These are phyloP conservation scores for Mycosarcoma maydis DNA, from an alignment of 1,284 basidiomycete species.

Conservation along the genomic window DNA sequence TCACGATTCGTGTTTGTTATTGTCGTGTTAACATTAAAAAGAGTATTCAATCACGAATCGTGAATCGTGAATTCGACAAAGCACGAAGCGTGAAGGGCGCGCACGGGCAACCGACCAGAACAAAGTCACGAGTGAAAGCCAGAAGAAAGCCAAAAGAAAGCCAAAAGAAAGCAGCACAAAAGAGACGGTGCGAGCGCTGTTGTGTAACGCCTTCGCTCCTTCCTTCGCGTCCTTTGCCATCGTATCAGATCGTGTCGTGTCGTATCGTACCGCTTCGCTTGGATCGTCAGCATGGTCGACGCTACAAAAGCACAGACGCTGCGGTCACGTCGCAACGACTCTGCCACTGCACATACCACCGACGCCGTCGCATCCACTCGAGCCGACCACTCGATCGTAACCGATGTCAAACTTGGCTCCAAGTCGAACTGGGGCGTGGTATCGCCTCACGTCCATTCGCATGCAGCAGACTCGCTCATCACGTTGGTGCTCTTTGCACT, in stretches of 20 bases:
- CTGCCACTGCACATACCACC: not conserved
- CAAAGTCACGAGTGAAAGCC: no score
- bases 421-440: slow-evolving; percentile 5
- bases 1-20: no score
- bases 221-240: not conserved
- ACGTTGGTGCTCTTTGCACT: slow-evolving; percentile 38
- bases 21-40: no score
- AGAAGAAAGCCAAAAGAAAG: slow-evolving; percentile 1
- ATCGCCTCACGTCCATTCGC: slow-evolving; percentile 24
- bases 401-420: slow-evolving; percentile 13
- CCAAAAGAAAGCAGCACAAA: no score
- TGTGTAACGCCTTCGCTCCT: no score
- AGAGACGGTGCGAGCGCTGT: not conserved
- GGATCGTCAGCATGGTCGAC: slow-evolving; percentile 18
- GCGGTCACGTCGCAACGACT: slow-evolving; percentile 28
- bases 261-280: not conserved
- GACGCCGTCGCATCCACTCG: not conserved
- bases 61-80: no score
- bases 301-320: slow-evolving; percentile 25
- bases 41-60: no score
- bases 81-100: no score
- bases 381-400: slow-evolving; percentile 1
- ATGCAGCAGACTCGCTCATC: slow-evolving; percentile 23
- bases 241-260: not conserved
- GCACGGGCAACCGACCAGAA: no score